phyloP scores from a whole-genome alignment of 331 rosid genomes.

The Quercus lobata region DNA sequence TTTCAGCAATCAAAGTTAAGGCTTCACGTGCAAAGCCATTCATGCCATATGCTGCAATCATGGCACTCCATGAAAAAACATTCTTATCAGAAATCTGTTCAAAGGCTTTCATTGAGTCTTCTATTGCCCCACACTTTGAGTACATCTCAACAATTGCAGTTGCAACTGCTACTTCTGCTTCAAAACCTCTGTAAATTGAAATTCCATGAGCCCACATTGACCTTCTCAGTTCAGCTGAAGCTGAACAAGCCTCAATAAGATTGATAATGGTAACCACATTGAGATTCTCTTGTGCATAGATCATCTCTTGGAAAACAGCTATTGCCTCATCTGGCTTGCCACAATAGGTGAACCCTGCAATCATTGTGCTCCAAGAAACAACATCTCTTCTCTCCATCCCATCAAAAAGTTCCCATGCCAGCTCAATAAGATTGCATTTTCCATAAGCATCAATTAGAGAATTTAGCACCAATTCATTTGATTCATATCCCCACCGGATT shows the following conservation, averaged over 20 bases:
- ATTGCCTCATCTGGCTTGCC: constrained; percentile 39
- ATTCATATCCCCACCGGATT: constrained; percentile 26
- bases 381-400: constrained; percentile 33
- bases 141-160: constrained; percentile 43
- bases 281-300: constrained; percentile 24
- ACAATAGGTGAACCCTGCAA: constrained; percentile 32
- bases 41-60: constrained; percentile 39
- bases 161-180: constrained; percentile 31
- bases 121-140: constrained; percentile 45
- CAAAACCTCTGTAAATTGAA: constrained; percentile 23
- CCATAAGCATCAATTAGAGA: constrained; percentile 43
- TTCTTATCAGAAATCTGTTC: constrained; percentile 28
- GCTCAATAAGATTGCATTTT: constrained; percentile 34
- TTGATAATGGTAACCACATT: constrained; percentile 22
- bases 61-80: constrained; percentile 40
- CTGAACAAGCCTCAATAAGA: constrained; percentile 35
- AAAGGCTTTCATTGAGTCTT: constrained; percentile 35
- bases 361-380: constrained; percentile 53
- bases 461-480: constrained; percentile 32
- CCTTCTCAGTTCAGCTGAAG: constrained; percentile 24
- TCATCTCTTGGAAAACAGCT: constrained; percentile 28
- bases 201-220: constrained; percentile 47
- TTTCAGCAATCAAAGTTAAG: constrained; percentile 18
- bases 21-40: constrained; percentile 40
- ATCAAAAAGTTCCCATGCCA: constrained; percentile 30